Conservation (phyloP, 2,329 filamentous ascomycete genomes). For the Claviceps paspali region DNA sequence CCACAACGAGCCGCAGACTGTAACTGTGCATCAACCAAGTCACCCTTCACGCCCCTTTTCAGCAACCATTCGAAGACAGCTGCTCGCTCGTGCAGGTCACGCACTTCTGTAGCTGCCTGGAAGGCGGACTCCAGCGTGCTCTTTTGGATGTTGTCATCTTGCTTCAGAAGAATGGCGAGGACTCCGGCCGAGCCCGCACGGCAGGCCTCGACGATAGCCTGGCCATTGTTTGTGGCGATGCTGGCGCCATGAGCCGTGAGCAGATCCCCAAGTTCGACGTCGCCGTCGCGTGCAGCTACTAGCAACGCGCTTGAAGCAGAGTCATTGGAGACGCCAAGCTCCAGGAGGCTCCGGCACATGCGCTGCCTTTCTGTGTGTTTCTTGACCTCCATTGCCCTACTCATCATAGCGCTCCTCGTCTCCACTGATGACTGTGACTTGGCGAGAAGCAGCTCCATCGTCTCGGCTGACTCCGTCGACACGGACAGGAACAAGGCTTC, state of each 20-base stretch:
- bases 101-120: slow-evolving; percentile 37
- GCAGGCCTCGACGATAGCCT: slow-evolving; percentile 39
- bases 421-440: slow-evolving; percentile 20
- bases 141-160: slow-evolving; percentile 22
- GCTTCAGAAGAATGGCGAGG: slow-evolving; percentile 32
- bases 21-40: slow-evolving; percentile 36
- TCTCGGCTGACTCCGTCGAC: slow-evolving; percentile 27
- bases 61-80: slow-evolving; percentile 36
- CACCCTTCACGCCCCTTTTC: slow-evolving; percentile 31
- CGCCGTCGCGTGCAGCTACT: slow-evolving; percentile 35
- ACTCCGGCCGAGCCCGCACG: slow-evolving; percentile 34
- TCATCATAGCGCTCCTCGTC: slow-evolving; percentile 25
- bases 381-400: slow-evolving; percentile 26
- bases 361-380: slow-evolving; percentile 24
- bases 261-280: slow-evolving; percentile 33
- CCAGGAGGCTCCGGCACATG: slow-evolving; percentile 31
- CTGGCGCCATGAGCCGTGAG: slow-evolving; percentile 37
- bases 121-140: slow-evolving; percentile 34
- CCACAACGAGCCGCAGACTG: slow-evolving; percentile 36
- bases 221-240: slow-evolving; percentile 33
- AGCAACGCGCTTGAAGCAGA: slow-evolving; percentile 35
- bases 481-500: slow-evolving; percentile 32
- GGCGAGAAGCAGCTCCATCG: slow-evolving; percentile 30
- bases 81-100: slow-evolving; percentile 32
- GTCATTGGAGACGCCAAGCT: slow-evolving; percentile 28